phyloP scores from a whole-genome alignment of 495 filamentous ascomycete genomes.

The Beverwykella pulmonaria region DNA sequence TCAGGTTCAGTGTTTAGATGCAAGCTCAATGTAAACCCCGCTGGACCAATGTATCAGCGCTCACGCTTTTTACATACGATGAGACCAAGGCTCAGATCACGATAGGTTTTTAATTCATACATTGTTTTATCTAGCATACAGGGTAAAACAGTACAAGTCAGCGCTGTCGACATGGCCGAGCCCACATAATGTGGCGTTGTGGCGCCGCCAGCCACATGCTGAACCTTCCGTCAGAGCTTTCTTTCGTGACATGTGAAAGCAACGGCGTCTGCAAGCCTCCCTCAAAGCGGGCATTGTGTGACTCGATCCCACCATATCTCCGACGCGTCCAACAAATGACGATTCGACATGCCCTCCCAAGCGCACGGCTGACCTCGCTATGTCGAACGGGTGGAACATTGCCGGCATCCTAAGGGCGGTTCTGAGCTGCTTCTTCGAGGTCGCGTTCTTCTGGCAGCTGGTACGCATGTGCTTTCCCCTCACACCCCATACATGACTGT shows the following conservation, averaged over 20 bases:
- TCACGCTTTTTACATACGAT: too few relatives aligned
- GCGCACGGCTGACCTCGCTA: conserved; percentile 17
- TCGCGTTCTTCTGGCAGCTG: conserved; percentile 46
- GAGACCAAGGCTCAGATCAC: too few relatives aligned
- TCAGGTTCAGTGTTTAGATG: background rate
- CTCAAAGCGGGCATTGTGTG: conserved; percentile 10
- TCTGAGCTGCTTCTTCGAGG: conserved; percentile 39
- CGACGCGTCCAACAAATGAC: conserved; percentile 30
- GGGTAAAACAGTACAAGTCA: too few relatives aligned
- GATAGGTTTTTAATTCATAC: too few relatives aligned
- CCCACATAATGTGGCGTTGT: background rate
- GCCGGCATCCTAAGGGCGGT: conserved; percentile 30
- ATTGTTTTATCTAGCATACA: too few relatives aligned
- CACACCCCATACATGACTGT: background rate
- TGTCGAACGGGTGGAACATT: conserved; percentile 24
- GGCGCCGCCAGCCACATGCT: background rate
- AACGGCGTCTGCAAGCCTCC: background rate
- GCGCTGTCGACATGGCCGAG: too few relatives aligned
- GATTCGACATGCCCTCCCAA: conserved; percentile 19
- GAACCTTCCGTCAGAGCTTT: background rate
- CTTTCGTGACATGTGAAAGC: conserved; percentile 28
- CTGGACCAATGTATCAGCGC: too few relatives aligned
- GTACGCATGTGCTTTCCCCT: conserved; percentile 34
- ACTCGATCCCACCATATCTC: conserved; percentile 24
- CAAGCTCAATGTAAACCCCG: background rate